Percentiles rank a stretch among this genome's conserved stretches.
phyloP scores from a whole-genome alignment of 768 basidiomycete species.

The Panellus pusillus region DNA sequence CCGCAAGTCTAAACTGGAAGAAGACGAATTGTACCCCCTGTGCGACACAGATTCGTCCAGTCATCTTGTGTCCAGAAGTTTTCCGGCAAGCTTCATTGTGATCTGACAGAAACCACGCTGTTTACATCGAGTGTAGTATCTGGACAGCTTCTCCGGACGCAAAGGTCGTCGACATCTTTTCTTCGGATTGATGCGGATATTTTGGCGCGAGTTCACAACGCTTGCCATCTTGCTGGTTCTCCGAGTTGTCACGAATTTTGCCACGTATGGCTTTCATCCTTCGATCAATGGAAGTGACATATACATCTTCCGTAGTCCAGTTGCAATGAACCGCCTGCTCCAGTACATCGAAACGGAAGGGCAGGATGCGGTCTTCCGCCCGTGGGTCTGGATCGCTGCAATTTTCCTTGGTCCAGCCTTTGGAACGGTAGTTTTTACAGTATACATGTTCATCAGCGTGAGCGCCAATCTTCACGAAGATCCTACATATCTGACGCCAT shows the following conservation, averaged over 20 bases:
- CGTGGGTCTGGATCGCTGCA: slow-evolving; percentile 68
- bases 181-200: slow-evolving; percentile 44
- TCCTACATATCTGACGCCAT: slow-evolving; percentile 35
- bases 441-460: slow-evolving; percentile 49
- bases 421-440: slow-evolving; percentile 40
- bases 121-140: not conserved
- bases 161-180: slow-evolving; percentile 25
- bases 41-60: slow-evolving; percentile 51
- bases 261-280: slow-evolving; percentile 1
- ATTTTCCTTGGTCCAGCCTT: slow-evolving; percentile 50
- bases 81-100: slow-evolving; percentile 30
- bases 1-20: slow-evolving; percentile 39
- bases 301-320: slow-evolving; percentile 33
- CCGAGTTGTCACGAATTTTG: not conserved
- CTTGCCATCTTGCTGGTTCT: slow-evolving; percentile 20
- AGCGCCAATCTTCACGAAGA: slow-evolving; percentile 13
- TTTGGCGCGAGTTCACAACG: slow-evolving; percentile 26
- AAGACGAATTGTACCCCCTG: slow-evolving; percentile 61
- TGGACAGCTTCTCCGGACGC: slow-evolving; percentile 10
- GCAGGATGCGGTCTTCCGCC: slow-evolving; percentile 48
- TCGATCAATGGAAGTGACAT: slow-evolving; percentile 26
- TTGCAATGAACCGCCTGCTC: slow-evolving; percentile 42
- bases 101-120: not conserved
- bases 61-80: slow-evolving; percentile 27
- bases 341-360: slow-evolving; percentile 51